Conservation (phyloP, 2,329 filamentous ascomycete genomes). For the Hymenoscyphus occultus region DNA sequence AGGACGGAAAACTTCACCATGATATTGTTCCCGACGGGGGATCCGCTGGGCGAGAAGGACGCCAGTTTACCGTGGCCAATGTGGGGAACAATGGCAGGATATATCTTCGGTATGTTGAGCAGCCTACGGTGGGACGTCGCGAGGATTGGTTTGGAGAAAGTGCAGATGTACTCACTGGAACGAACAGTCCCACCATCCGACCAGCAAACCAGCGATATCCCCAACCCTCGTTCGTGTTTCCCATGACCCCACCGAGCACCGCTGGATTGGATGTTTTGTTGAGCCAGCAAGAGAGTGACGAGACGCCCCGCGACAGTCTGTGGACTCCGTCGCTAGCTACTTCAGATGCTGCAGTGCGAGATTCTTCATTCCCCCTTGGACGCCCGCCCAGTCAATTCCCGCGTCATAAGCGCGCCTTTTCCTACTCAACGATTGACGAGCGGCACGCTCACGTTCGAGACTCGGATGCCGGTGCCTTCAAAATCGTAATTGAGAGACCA, state of each 20-base stretch:
- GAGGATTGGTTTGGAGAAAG: not conserved
- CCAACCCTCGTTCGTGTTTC: conserved; percentile 59
- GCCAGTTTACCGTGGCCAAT: conserved; percentile 70
- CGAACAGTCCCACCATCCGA: conserved; percentile 55
- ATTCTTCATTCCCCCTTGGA: conserved; percentile 21
- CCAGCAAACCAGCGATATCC: conserved; percentile 60
- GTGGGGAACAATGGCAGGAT: conserved; percentile 81
- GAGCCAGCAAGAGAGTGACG: conserved; percentile 32
- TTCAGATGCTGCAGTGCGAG: conserved; percentile 43
- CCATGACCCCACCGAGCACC: conserved; percentile 58
- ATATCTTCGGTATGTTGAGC: conserved; percentile 66
- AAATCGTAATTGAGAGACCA: conserved; percentile 75
- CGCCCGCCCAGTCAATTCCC: conserved; percentile 16
- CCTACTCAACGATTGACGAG: conserved; percentile 76
- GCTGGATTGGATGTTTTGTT: conserved; percentile 51
- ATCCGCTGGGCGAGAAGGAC: conserved; percentile 47
- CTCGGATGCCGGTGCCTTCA: conserved; percentile 66
- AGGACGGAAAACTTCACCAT: conserved; percentile 47
- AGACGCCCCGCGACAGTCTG: conserved; percentile 30
- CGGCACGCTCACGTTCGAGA: conserved; percentile 47
- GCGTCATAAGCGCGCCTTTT: conserved; percentile 62
- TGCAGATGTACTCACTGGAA: conserved; percentile 23
- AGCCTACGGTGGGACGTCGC: conserved; percentile 8
- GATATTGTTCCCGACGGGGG: conserved; percentile 59
- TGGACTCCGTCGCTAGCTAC: conserved; percentile 36